Percentiles rank a stretch among this genome's conserved stretches.
Conservation (phyloP, 148 eudicot genomes). For the Agrostemma githago region DNA sequence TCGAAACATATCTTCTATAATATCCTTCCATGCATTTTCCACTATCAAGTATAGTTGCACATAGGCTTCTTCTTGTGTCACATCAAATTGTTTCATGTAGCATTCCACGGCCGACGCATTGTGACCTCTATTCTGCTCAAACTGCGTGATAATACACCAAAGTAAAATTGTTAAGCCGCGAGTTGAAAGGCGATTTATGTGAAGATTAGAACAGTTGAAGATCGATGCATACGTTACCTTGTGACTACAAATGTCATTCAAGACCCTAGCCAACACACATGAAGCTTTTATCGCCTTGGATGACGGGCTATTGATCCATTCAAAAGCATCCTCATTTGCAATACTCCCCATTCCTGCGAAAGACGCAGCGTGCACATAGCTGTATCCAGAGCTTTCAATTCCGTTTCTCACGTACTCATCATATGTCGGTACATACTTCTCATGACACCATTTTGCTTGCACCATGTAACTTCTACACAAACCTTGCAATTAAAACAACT, state of each 20-base stretch:
- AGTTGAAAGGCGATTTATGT: not conserved
- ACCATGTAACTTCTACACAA: slow-evolving; percentile 14
- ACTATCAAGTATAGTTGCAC: not conserved
- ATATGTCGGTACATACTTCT: slow-evolving; percentile 25
- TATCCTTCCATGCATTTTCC: slow-evolving; percentile 10
- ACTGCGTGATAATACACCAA: not conserved
- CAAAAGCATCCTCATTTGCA: slow-evolving; percentile 22
- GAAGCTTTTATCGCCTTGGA: slow-evolving; percentile 20
- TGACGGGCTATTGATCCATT: slow-evolving; percentile 21
- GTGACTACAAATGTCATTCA: slow-evolving; percentile 21
- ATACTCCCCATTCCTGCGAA: slow-evolving; percentile 24
- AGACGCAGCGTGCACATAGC: not conserved
- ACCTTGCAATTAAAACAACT: not conserved
- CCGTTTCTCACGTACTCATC: slow-evolving; percentile 29
- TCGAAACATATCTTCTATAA: slow-evolving; percentile 4
- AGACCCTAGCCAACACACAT: slow-evolving; percentile 3
- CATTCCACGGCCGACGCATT: slow-evolving; percentile 15
- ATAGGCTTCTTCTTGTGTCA: slow-evolving; percentile 1
- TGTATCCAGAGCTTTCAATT: slow-evolving; percentile 4
- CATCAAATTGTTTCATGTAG: slow-evolving; percentile 16
- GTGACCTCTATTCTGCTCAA: slow-evolving; percentile 21
- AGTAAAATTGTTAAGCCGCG: not conserved
- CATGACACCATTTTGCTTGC: slow-evolving; percentile 32
- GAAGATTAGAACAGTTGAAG: not conserved
- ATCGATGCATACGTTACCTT: slow-evolving; percentile 15